Conservation (phyloP, 441 rosid species). For the Syzygium malaccense region DNA sequence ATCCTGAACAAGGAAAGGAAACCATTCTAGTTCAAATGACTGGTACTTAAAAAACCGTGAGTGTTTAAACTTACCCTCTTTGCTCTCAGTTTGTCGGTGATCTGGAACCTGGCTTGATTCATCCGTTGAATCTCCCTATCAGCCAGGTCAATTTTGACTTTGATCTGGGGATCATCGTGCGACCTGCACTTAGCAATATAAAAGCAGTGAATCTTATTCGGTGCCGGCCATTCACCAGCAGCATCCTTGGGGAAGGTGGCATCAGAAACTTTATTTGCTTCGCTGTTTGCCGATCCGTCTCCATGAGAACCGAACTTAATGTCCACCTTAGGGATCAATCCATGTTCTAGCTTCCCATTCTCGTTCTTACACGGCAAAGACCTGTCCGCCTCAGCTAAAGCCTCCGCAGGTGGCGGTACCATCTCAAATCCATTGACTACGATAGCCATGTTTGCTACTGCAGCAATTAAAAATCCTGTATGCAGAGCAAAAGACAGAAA, state of each 20-base stretch:
- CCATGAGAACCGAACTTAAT: conserved; percentile 40
- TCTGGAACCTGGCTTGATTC: not conserved
- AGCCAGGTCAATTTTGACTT: conserved; percentile 43
- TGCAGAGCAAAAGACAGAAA: not conserved
- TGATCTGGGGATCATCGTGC: conserved; percentile 67
- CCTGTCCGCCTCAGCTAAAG: conserved; percentile 6
- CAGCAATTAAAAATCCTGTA: not conserved
- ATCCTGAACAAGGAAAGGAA: not conserved
- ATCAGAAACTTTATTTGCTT: conserved; percentile 22
- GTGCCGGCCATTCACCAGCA: conserved; percentile 62
- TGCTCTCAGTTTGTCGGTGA: not conserved
- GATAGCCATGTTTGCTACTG: not conserved
- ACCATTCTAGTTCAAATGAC: not conserved
- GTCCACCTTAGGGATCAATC: conserved; percentile 6
- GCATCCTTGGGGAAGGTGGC: conserved; percentile 42
- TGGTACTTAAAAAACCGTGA: not conserved
- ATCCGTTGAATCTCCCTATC: conserved; percentile 5
- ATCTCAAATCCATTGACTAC: conserved; percentile 29
- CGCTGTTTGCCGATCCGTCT: conserved; percentile 27
- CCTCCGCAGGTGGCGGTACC: conserved; percentile 31
- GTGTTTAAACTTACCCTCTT: conserved; percentile 1
- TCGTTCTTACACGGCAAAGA: conserved; percentile 19
- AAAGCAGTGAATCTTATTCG: conserved; percentile 39
- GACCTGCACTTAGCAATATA: conserved; percentile 47
- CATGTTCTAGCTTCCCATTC: conserved; percentile 28